These are phyloP conservation scores for Rhodotorula sp. DNA, from an alignment of 1,284 basidiomycete genomes.

Conservation along the genomic window DNA sequence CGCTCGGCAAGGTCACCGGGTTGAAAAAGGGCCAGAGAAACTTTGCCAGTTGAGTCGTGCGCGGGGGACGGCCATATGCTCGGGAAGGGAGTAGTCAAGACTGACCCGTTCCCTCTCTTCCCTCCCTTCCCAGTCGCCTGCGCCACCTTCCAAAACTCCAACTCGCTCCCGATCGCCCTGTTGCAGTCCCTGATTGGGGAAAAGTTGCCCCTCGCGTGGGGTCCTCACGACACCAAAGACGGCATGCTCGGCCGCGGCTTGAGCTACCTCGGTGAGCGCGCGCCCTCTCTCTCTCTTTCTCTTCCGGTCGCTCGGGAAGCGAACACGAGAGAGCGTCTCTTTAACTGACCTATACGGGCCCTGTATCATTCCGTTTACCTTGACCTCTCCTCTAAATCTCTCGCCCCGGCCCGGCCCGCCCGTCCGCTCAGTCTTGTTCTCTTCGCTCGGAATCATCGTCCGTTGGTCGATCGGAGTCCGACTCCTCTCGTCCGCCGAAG, in stretches of 20 bases:
- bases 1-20: constrained; percentile 46
- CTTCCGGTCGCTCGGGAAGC: neutral
- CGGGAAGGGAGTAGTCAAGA: neutral
- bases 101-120: neutral
- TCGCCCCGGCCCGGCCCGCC: too few relatives aligned
- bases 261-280: constrained; percentile 29
- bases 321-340: neutral
- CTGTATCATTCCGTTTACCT: constrained; percentile 34
- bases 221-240: constrained; percentile 43
- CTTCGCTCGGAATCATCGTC: constrained; percentile 52
- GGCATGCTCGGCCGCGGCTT: constrained; percentile 44
- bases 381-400: too few relatives aligned
- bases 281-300: neutral
- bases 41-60: constrained; percentile 48
- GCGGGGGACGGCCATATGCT: too few relatives aligned
- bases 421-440: constrained; percentile 51
- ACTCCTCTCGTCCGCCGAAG: constrained; percentile 50
- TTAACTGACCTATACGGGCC: neutral
- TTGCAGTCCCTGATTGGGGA: constrained; percentile 51
- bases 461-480: constrained; percentile 52
- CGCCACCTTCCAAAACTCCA: constrained; percentile 10
- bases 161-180: constrained; percentile 34
- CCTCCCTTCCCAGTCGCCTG: constrained; percentile 9
- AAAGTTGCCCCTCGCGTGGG: constrained; percentile 44
- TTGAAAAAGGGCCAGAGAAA: constrained; percentile 49